phyloP scores from a whole-genome alignment of 1,139 yeast genomes.

The Yamadazyma atlantica region DNA sequence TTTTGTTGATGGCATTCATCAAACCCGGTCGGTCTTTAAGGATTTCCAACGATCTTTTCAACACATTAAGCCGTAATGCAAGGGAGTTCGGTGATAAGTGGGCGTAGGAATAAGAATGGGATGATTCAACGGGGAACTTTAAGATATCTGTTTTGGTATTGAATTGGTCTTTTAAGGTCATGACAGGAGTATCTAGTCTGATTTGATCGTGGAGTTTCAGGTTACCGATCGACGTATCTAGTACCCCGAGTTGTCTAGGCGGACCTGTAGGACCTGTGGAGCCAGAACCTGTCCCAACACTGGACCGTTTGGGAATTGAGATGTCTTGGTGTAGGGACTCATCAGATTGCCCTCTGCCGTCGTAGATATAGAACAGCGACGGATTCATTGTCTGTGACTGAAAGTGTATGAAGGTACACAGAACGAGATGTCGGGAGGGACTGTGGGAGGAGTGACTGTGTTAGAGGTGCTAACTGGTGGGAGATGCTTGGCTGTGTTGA shows the following conservation, averaged over 20 bases:
- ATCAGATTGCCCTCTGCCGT: constrained; percentile 15
- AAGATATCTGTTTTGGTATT: constrained; percentile 21
- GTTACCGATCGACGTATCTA: neutral
- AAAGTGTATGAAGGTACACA: neutral
- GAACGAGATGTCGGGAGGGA: neutral
- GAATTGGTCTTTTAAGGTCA: constrained; percentile 16
- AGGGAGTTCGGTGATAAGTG: constrained; percentile 78
- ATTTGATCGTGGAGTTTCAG: constrained; percentile 3
- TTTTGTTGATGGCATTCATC: constrained; percentile 23
- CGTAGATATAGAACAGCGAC: constrained; percentile 25
- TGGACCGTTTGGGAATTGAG: constrained; percentile 12
- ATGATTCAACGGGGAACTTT: constrained; percentile 72
- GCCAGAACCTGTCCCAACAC: too few species aligned
- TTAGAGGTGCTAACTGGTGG: too few species aligned
- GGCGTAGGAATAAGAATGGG: constrained; percentile 84
- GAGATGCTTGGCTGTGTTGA: too few species aligned
- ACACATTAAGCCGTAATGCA: constrained; percentile 70
- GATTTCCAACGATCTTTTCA: constrained; percentile 74
- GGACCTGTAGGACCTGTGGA: too few species aligned
- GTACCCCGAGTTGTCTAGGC: too few species aligned
- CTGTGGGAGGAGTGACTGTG: neutral
- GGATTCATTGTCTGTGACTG: constrained; percentile 1
- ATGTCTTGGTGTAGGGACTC: constrained; percentile 10
- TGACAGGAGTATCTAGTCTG: constrained; percentile 14
- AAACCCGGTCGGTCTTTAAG: constrained; percentile 62